Conservation (phyloP, 2,329 filamentous ascomycete species). For the Clonostachys solani region DNA sequence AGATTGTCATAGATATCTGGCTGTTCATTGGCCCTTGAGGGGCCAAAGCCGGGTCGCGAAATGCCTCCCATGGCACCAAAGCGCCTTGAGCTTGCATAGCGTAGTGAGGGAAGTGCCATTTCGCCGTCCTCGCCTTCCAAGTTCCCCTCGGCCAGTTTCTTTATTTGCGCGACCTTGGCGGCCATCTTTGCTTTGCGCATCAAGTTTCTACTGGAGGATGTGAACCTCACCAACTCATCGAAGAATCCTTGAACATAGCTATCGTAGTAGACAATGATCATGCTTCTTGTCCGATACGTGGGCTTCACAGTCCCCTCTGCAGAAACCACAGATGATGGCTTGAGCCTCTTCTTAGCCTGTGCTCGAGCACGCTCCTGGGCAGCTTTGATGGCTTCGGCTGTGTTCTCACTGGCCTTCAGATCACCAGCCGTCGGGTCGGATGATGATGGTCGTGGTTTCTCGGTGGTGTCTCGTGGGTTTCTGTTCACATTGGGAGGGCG, state of each 20-base stretch:
- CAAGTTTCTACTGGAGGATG: conserved; percentile 75
- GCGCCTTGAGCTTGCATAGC: conserved; percentile 31
- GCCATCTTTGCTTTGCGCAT: conserved; percentile 88
- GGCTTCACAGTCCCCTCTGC: conserved; percentile 37
- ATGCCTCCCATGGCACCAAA: conserved; percentile 19
- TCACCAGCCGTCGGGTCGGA: conserved; percentile 9
- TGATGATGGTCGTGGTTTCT: conserved; percentile 21
- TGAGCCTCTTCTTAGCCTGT: conserved; percentile 43
- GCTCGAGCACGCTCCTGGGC: conserved; percentile 41
- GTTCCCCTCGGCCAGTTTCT: conserved; percentile 49
- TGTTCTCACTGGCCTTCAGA: no score
- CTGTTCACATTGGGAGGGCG: conserved; percentile 2
- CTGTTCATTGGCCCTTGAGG: conserved; percentile 10
- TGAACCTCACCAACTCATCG: conserved; percentile 75
- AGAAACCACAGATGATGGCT: conserved; percentile 48
- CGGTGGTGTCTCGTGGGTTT: conserved; percentile 1
- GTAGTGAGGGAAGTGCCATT: conserved; percentile 29
- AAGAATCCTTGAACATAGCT: conserved; percentile 80
- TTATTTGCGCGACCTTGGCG: conserved; percentile 65
- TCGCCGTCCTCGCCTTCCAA: conserved; percentile 26
- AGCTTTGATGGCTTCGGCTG: conserved; percentile 9
- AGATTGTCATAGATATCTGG: conserved; percentile 64
- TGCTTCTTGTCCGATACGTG: conserved; percentile 65
- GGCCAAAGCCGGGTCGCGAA: conserved; percentile 14
- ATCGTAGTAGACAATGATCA: conserved; percentile 91